Conservation (phyloP, 257 asterid genomes). For the Gentiana straminea region DNA sequence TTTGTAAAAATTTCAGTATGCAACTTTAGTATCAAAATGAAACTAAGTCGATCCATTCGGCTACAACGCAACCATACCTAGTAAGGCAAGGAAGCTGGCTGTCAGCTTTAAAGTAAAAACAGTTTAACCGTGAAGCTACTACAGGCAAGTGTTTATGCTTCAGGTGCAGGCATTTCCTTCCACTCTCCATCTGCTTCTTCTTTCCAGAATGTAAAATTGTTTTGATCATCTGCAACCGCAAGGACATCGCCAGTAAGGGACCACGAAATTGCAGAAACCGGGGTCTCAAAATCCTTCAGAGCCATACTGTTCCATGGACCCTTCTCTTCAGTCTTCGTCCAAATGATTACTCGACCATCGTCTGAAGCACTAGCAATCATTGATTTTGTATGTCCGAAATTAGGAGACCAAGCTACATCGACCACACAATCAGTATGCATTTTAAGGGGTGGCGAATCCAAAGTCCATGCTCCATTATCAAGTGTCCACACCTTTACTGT, state of each 20-base stretch:
- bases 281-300: slow-evolving; percentile 43
- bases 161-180: slow-evolving; percentile 38
- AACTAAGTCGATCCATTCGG: too few relatives aligned
- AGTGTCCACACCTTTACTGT: slow-evolving; percentile 66
- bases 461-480: slow-evolving; percentile 41
- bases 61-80: too few relatives aligned
- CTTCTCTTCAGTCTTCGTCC: slow-evolving; percentile 47
- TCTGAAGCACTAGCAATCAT: slow-evolving; percentile 60
- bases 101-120: too few relatives aligned
- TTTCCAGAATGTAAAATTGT: slow-evolving; percentile 54
- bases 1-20: too few relatives aligned
- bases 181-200: slow-evolving; percentile 53
- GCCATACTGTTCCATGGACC: slow-evolving; percentile 54
- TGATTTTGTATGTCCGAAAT: slow-evolving; percentile 58
- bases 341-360: slow-evolving; percentile 50
- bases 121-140: slow-evolving; percentile 11
- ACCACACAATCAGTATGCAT: slow-evolving; percentile 67
- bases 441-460: slow-evolving; percentile 56
- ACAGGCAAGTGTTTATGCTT: slow-evolving; percentile 9
- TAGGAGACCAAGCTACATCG: slow-evolving; percentile 71
- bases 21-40: too few relatives aligned
- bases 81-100: too few relatives aligned
- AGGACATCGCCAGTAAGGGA: slow-evolving; percentile 59
- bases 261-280: slow-evolving; percentile 70
- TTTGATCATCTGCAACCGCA: slow-evolving; percentile 61